Percentiles rank a stretch among this genome's conserved stretches.
These are phyloP conservation scores for Solanum ahanhuiri DNA, from an alignment of 257 asterid genomes.

Conservation along the genomic window DNA sequence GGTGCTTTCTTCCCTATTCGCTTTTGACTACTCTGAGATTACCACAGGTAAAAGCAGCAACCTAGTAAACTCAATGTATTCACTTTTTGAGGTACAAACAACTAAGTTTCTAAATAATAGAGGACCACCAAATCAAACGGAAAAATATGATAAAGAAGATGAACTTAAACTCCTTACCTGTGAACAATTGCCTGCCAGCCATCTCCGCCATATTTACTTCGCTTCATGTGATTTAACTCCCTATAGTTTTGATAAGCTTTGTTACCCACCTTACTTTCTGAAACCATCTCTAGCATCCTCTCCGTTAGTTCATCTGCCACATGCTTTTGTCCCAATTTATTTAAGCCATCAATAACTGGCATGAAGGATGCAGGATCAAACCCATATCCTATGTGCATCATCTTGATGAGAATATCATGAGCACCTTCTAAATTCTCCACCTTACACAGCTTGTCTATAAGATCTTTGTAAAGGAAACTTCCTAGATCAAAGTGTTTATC, in stretches of 20 bases:
- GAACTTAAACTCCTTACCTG: slow-evolving; percentile 33
- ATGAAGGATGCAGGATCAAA: slow-evolving; percentile 77
- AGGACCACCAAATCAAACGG: background rate
- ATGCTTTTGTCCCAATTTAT: slow-evolving; percentile 43
- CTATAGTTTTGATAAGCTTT: slow-evolving; percentile 21
- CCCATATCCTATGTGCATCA: slow-evolving; percentile 52
- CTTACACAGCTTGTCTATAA: slow-evolving; percentile 42
- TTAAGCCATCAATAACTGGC: slow-evolving; percentile 75
- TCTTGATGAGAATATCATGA: slow-evolving; percentile 40
- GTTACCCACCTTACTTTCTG: slow-evolving; percentile 28
- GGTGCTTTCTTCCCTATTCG: background rate
- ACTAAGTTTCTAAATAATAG: background rate
- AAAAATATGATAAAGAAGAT: background rate
- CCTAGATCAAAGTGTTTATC: slow-evolving; percentile 47
- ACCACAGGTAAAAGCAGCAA: background rate
- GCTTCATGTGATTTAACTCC: slow-evolving; percentile 20
- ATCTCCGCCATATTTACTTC: slow-evolving; percentile 22
- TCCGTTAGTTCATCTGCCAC: slow-evolving; percentile 69
- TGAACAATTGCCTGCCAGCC: slow-evolving; percentile 66
- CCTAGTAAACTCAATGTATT: background rate
- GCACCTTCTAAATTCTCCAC: slow-evolving; percentile 50
- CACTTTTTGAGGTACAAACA: background rate
- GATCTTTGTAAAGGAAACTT: slow-evolving; percentile 52
- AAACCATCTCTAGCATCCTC: slow-evolving; percentile 60
- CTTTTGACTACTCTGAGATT: background rate